Conservation (phyloP, 352 stramenopile species). For the Elongisporangium undulatum region DNA sequence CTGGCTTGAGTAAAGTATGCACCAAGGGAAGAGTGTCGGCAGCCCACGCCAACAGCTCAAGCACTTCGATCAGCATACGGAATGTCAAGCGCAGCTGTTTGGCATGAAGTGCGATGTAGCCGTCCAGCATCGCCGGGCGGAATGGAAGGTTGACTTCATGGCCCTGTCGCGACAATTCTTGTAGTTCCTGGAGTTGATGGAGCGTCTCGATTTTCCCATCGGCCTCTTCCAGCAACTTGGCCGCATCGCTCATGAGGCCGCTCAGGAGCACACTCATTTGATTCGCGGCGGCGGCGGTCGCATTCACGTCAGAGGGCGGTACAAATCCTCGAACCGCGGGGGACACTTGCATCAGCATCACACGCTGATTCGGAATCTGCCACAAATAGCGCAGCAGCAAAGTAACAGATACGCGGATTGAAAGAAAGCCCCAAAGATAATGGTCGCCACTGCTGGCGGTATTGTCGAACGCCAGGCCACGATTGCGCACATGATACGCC, state of each 20-base stretch:
- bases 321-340: neutral
- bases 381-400: conserved; percentile 64
- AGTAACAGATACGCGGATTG: conserved; percentile 49
- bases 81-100: conserved; percentile 68
- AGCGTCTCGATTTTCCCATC: conserved; percentile 57
- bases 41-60: conserved; percentile 67
- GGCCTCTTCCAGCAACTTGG: conserved; percentile 64
- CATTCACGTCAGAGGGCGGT: neutral
- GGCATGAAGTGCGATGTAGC: conserved; percentile 61
- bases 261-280: conserved; percentile 54
- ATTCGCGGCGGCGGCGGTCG: conserved; percentile 14
- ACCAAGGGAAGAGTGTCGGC: conserved; percentile 35
- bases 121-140: conserved; percentile 48
- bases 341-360: conserved; percentile 21
- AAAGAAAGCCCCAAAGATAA: conserved; percentile 67
- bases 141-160: conserved; percentile 38
- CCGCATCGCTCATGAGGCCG: conserved; percentile 66
- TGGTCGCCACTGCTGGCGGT: conserved; percentile 58
- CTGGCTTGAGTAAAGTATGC: conserved; percentile 40
- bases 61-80: conserved; percentile 51
- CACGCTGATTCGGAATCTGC: conserved; percentile 44
- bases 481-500: conserved; percentile 62
- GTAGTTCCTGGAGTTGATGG: conserved; percentile 56
- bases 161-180: conserved; percentile 32
- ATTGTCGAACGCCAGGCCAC: conserved; percentile 59